phyloP scores from a whole-genome alignment of 768 basidiomycete species.

The Tephrocybe sp. region DNA sequence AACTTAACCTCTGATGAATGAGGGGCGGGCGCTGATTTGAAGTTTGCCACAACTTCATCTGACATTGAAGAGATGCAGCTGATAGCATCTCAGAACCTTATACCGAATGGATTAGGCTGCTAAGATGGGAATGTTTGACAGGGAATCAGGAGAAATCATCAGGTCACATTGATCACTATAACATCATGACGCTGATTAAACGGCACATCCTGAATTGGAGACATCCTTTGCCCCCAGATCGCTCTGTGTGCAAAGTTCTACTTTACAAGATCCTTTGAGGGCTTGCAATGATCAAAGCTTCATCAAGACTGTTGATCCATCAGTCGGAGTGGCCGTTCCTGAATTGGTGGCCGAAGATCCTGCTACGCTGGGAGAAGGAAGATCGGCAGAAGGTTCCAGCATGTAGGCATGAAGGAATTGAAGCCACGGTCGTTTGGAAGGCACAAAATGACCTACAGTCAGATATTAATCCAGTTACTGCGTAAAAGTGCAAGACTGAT shows the following conservation, averaged over 20 bases:
- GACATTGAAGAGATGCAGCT: constrained; percentile 5
- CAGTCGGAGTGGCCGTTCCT: constrained; percentile 45
- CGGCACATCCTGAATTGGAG: neutral
- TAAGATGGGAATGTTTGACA: neutral
- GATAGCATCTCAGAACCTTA: neutral
- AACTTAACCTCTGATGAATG: too few relatives aligned
- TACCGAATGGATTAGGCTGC: constrained; percentile 1
- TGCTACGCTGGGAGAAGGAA: constrained; percentile 42
- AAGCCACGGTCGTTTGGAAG: constrained; percentile 73
- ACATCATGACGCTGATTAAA: neutral
- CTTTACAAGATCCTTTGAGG: too few relatives aligned
- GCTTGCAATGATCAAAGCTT: constrained; percentile 27
- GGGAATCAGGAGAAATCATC: neutral
- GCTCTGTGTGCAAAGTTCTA: too few relatives aligned
- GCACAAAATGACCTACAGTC: constrained; percentile 74
- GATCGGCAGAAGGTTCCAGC: constrained; percentile 42
- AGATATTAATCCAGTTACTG: neutral
- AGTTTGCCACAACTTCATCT: neutral
- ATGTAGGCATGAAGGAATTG: constrained; percentile 71
- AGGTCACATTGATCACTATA: constrained; percentile 5
- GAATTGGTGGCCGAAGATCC: constrained; percentile 37
- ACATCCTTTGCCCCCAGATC: too few relatives aligned
- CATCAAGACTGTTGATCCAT: constrained; percentile 22
- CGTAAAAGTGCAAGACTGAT: neutral
- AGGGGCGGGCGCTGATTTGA: neutral